These are phyloP conservation scores for Pleurozium schreberi DNA, from an alignment of 225 moss, liverwort and hornwort species.

Conservation along the genomic window DNA sequence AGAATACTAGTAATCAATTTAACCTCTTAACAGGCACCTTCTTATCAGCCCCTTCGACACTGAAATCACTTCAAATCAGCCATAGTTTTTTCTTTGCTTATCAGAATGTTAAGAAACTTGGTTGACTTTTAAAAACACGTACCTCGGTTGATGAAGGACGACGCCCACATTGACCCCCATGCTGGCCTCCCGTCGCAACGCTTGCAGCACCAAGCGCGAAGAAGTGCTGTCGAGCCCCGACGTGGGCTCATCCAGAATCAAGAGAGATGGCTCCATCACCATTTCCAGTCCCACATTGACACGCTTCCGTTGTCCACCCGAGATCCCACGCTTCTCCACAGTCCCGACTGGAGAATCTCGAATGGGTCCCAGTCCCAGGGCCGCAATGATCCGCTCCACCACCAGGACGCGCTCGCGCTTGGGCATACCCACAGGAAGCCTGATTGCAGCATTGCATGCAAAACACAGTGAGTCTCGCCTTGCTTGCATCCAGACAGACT, in stretches of 20 bases:
- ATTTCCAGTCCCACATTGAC: slow-evolving; percentile 92
- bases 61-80: not conserved
- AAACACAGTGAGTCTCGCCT: not conserved
- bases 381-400: slow-evolving; percentile 79
- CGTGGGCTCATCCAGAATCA: slow-evolving; percentile 91
- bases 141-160: slow-evolving; percentile 95
- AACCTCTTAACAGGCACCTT: not conserved
- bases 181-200: slow-evolving; percentile 66
- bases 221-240: slow-evolving; percentile 91
- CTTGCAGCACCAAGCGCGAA: slow-evolving; percentile 76
- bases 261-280: slow-evolving; percentile 84
- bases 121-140: not conserved
- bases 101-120: not conserved
- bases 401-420: slow-evolving; percentile 70
- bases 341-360: slow-evolving; percentile 81
- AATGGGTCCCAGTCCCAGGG: slow-evolving; percentile 52
- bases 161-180: slow-evolving; percentile 84
- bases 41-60: not conserved
- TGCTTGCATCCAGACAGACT: not conserved
- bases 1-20: not conserved
- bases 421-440: slow-evolving; percentile 54
- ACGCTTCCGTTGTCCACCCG: slow-evolving; percentile 91
- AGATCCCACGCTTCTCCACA: slow-evolving; percentile 90
- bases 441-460: slow-evolving; percentile 7
- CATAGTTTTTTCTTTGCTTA: too few species aligned